These are phyloP conservation scores for Vigna trinervia DNA, from an alignment of 306 rosid species.

Conservation along the genomic window DNA sequence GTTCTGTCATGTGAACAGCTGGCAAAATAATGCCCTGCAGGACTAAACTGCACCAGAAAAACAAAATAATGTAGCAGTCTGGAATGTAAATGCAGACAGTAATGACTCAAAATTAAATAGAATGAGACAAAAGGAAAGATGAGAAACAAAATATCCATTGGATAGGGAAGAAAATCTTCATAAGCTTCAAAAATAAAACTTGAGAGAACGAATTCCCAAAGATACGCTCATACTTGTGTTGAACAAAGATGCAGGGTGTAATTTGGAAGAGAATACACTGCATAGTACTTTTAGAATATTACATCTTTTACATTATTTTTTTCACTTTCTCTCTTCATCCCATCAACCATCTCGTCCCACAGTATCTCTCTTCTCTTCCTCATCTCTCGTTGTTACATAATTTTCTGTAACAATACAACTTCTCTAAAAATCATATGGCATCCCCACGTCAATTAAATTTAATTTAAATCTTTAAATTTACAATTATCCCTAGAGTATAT, in stretches of 20 bases:
- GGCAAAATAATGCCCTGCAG: conserved; percentile 87
- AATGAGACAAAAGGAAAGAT: background rate
- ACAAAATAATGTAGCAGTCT: conserved; percentile 6
- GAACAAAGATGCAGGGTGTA: conserved; percentile 11
- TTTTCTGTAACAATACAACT: background rate
- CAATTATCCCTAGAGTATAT: background rate
- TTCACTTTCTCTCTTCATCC: background rate
- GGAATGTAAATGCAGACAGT: conserved; percentile 11
- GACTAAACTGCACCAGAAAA: conserved; percentile 74
- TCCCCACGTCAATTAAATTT: background rate
- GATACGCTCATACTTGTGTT: background rate
- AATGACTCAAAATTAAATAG: background rate
- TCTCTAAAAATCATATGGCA: background rate
- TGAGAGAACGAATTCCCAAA: background rate
- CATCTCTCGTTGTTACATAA: background rate
- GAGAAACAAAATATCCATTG: conserved; percentile 4
- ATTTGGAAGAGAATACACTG: conserved; percentile 18
- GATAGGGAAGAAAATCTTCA: conserved; percentile 4
- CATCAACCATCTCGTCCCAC: background rate
- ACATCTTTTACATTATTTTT: background rate
- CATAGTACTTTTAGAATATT: background rate
- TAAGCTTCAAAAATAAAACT: background rate
- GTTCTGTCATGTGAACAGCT: conserved; percentile 91
- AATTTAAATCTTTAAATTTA: background rate
- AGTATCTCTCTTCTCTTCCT: background rate